Base-by-base conservation (phyloP, 345 rosid species). In the Litchi chinensis region DNA sequence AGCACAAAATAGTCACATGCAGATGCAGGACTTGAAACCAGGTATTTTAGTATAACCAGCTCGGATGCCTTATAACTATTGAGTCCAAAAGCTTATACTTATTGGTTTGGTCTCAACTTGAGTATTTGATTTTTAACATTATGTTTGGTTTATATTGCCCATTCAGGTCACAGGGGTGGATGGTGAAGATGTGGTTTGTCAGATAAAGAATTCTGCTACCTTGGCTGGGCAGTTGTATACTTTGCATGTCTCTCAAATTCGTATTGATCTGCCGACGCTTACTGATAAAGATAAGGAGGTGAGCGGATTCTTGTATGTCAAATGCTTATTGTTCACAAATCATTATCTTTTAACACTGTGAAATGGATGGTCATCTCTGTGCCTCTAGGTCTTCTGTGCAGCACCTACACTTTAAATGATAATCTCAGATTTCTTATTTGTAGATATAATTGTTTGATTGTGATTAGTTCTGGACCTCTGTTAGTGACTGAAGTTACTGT, bases 241-340 rank as follows among this genome's bases (percentile, higher is more conserved):
- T 32, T 70, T 92, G 78, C 95, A 92, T 79, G 95, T 89, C 77
- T 90, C 95, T 66, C 93, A 88, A 85, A 86, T 88, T 81, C 92
- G 60, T 63, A 91, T 91, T 18, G 85, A 91, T 73, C 77, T 88
- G 77, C 92, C 95, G 21, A 90, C 93, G 6, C 88, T 91, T 16
- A 79, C 92, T 5, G 91, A 89, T 70, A 78, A 86, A 62, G 95
- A 92, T 81, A 89, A 89, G 81, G 85, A 88, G 95, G 95, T 87
- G 37, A 60, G 65, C 73, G 21, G 63, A 43, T 48, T 40, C 19
- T 21, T 64, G 15, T 64, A 37, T 10, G 22, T 73, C 11, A 19
- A 41, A 2, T 46, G 46, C 19, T 65, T 60, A 18, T 44, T 37
- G 13, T 50, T 63, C 50, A 18, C 26, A 24, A 11, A 46, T 44